phyloP scores from a whole-genome alignment of 2,329 filamentous ascomycete genomes.

The Fusarium udum region DNA sequence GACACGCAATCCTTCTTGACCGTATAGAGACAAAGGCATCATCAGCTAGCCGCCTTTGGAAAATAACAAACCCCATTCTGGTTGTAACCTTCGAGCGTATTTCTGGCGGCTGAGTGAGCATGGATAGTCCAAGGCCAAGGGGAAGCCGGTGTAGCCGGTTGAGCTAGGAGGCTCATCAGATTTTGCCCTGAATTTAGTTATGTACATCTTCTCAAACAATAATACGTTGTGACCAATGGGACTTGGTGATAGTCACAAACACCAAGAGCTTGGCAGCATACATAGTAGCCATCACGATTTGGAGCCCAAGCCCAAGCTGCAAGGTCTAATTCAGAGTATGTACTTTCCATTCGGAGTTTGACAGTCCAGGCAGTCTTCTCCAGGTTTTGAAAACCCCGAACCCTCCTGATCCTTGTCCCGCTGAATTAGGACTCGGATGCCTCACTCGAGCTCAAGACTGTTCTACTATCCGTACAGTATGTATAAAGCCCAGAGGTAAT shows the following conservation, averaged over 20 bases:
- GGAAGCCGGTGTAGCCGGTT: constrained; percentile 29
- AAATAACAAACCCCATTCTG: constrained; percentile 9
- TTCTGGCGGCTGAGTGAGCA: constrained; percentile 35
- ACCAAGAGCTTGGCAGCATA: constrained; percentile 19
- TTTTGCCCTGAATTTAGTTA: constrained; percentile 12
- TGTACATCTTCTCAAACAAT: neutral
- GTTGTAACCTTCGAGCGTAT: constrained; percentile 16
- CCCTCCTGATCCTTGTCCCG: constrained; percentile 12
- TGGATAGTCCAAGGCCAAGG: constrained; percentile 25
- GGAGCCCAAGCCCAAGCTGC: neutral
- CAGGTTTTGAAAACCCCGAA: constrained; percentile 23
- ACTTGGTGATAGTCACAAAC: neutral
- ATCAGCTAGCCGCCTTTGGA: constrained; percentile 1
- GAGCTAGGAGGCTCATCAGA: constrained; percentile 4
- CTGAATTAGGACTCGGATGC: constrained; percentile 22
- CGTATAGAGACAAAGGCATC: neutral
- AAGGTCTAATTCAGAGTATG: neutral
- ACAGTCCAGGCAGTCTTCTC: constrained; percentile 15
- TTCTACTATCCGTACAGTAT: neutral
- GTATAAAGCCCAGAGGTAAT: neutral
- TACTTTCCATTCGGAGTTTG: neutral
- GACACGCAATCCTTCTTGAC: constrained; percentile 30
- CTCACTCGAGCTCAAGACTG: neutral
- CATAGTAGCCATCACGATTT: constrained; percentile 4
- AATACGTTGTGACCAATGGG: constrained; percentile 14